Conservation (phyloP, 495 filamentous ascomycete species). For the Apiosordaria backusii region DNA sequence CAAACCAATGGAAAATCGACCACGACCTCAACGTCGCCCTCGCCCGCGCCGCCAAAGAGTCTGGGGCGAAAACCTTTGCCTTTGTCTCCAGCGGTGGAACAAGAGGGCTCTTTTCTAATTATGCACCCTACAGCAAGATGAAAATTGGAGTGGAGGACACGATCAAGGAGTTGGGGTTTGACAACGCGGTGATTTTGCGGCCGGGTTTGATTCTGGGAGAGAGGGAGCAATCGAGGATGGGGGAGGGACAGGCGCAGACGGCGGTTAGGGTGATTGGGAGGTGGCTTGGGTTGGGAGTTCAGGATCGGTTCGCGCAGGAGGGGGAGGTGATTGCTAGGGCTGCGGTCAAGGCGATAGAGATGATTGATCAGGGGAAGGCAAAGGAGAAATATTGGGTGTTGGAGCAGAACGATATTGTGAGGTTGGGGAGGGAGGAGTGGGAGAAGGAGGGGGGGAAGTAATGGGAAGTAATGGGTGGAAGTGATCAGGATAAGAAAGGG, state of each 20-base stretch:
- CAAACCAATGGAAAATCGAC: conserved; percentile 73
- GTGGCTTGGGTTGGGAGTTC: conserved; percentile 39
- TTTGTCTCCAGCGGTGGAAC: conserved; percentile 59
- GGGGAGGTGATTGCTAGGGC: conserved; percentile 70
- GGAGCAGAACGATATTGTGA: conserved; percentile 46
- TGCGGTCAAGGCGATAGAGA: conserved; percentile 56
- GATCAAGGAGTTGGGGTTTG: conserved; percentile 67
- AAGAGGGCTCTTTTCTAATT: conserved; percentile 29
- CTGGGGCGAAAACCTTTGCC: conserved; percentile 63
- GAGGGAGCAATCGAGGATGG: conserved; percentile 54
- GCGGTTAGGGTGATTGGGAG: conserved; percentile 54
- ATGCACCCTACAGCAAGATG: conserved; percentile 63
- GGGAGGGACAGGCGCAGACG: conserved; percentile 45
- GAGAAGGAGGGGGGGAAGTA: conserved; percentile 18
- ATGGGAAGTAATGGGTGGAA: neutral
- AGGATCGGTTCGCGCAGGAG: conserved; percentile 71
- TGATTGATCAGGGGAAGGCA: conserved; percentile 45
- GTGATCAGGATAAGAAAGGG: neutral
- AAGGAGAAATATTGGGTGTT: conserved; percentile 48
- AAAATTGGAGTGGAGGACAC: conserved; percentile 78
- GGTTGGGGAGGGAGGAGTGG: conserved; percentile 45
- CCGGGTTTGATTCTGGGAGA: conserved; percentile 74
- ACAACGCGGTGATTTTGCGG: conserved; percentile 66
- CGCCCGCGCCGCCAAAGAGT: conserved; percentile 60
- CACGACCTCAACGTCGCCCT: conserved; percentile 69